Conservation (phyloP, 2,329 filamentous ascomycete genomes). For the Chrysoporthe cubensis region DNA sequence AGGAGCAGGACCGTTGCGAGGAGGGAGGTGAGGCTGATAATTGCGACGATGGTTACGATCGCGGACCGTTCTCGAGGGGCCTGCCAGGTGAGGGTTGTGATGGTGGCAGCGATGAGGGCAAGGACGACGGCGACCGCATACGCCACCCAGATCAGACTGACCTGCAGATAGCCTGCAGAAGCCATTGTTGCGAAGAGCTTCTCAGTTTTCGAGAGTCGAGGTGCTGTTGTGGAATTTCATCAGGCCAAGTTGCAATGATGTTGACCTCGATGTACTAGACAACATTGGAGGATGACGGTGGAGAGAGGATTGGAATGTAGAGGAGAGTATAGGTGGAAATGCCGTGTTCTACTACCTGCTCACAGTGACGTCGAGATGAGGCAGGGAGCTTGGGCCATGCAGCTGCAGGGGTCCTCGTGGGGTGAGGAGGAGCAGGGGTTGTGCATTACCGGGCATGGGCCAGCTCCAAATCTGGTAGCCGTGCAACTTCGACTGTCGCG, state of each 20-base stretch:
- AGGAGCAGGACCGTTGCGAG: constrained; percentile 91
- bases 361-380: constrained; percentile 10
- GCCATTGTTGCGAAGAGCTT: constrained; percentile 22
- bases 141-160: constrained; percentile 90
- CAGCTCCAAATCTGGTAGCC: constrained; percentile 17
- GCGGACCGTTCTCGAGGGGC: constrained; percentile 83
- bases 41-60: constrained; percentile 80
- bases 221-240: too few species aligned
- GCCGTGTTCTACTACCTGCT: background rate
- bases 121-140: constrained; percentile 83
- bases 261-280: background rate
- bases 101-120: constrained; percentile 74
- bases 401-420: constrained; percentile 7
- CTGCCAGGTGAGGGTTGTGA: constrained; percentile 93
- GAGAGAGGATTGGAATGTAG: background rate
- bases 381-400: constrained; percentile 28
- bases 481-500: background rate
- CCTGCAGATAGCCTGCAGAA: constrained; percentile 70
- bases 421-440: constrained; percentile 1
- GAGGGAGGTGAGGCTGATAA: constrained; percentile 83
- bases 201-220: background rate
- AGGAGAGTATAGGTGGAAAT: background rate
- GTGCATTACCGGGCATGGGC: background rate
- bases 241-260: background rate
- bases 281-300: background rate